Evolutionary conservation across 2,329 filamentous ascomycete species (phyloP), one percentile per base, ranked within the genome.

Genomic region (Calonectria pseudoreteaudii): DNA sequence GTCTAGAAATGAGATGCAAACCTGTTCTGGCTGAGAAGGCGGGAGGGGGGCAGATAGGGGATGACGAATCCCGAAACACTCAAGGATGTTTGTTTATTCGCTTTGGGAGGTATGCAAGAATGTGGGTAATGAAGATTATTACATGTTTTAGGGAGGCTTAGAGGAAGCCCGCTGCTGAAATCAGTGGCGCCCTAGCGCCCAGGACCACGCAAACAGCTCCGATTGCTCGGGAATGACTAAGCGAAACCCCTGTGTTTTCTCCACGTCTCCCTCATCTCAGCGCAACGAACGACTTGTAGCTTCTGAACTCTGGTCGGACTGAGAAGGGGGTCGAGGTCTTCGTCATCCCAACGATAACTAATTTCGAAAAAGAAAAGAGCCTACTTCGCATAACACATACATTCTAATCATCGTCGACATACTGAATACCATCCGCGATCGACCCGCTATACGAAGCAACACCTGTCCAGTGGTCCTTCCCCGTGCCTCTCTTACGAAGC

Each of bases 231-330:
- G 41, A 28, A 36, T 66, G 62, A 53, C 72, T 68, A 74, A 74
- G 69, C 58, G 13, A 66, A 18, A 10, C 47, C 71, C 71, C 50
- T 64, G 58, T 66, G 41, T 69, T 73, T 58, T 66, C 71, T 72
- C 71, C 74, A 73, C 74, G 56, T 74, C 71, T 68, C 60, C 74
- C 66, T 71, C 58, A 71, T 75, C 68, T 67, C 38, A 38, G n/a
- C 34, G 52, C 36, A 28, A 18, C 36, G n/a, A 36, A 28, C 36
- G 18, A 60, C 18, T 62, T 67, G 52, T 34, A 50, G 31, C 65
- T 64, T 68, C 56, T 58, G 28, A 62, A 68, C 38, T 66, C 58
- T 38, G 58, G 52, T 50, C 36, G 41, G 66, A 50, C 44, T 28
- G 53, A 62, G 71, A 65, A 70, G 68, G 68, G 60, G 36, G 38